These are phyloP conservation scores for Verticillium zaregamsianum DNA, from an alignment of 2,329 filamentous ascomycete genomes.

Conservation along the genomic window DNA sequence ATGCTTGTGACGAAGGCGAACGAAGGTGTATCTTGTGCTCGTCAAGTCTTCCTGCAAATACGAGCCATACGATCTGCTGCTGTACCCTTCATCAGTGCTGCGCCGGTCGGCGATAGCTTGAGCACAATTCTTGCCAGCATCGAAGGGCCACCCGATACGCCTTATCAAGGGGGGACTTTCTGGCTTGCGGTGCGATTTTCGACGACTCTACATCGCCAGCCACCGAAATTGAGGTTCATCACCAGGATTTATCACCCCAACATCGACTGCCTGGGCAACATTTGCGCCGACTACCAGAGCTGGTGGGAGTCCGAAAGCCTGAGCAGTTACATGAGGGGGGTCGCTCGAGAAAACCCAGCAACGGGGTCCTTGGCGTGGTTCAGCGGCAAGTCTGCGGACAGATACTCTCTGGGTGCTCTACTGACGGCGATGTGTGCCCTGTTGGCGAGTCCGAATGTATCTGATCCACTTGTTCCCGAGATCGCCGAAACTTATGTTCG, in stretches of 20 bases:
- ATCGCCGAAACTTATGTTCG: slow-evolving; percentile 16
- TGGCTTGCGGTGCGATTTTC: slow-evolving; percentile 14
- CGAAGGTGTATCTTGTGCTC: slow-evolving; percentile 6
- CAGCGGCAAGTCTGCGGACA: neutral
- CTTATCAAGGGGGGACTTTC: slow-evolving; percentile 17
- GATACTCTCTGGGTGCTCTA: slow-evolving; percentile 11
- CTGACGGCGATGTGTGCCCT: slow-evolving; percentile 15
- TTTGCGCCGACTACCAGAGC: slow-evolving; percentile 15
- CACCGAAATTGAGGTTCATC: slow-evolving; percentile 13
- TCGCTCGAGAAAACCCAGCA: no score
- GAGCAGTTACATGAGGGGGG: neutral
- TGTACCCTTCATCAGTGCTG: slow-evolving; percentile 17
- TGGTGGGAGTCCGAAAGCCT: slow-evolving; percentile 10
- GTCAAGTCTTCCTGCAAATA: slow-evolving; percentile 17
- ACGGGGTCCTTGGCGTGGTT: slow-evolving; percentile 5
- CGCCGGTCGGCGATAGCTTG: slow-evolving; percentile 12
- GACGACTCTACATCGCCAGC: neutral
- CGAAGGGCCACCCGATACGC: slow-evolving; percentile 19
- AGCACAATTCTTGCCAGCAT: slow-evolving; percentile 18
- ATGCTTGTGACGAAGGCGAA: slow-evolving; percentile 1
- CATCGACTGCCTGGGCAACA: slow-evolving; percentile 11
- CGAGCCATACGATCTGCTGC: slow-evolving; percentile 13
- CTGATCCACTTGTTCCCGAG: slow-evolving; percentile 16
- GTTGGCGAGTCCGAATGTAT: slow-evolving; percentile 14
- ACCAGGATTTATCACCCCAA: slow-evolving; percentile 19